phyloP scores from a whole-genome alignment of 768 basidiomycete genomes.

The Tulasnella sp. region DNA sequence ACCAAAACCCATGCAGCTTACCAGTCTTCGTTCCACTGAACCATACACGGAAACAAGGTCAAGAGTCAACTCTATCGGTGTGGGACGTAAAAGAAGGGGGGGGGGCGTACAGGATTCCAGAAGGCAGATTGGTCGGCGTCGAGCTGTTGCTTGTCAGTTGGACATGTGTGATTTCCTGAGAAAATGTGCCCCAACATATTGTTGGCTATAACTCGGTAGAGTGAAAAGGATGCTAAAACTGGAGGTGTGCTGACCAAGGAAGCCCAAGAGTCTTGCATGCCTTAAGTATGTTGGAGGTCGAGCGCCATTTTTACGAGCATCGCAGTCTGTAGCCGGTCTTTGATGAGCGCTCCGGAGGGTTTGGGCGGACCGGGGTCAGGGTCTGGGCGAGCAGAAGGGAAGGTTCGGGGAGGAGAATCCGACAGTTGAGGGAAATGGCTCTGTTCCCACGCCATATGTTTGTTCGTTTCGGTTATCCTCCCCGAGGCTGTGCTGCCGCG shows the following conservation, averaged over 20 bases:
- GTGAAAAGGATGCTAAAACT: not conserved
- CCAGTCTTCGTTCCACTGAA: not conserved
- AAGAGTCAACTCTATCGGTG: not conserved
- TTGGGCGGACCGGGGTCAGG: not conserved
- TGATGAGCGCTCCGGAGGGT: not conserved
- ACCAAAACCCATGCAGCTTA: not conserved
- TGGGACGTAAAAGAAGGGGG: not conserved
- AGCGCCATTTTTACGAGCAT: not conserved
- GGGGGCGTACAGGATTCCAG: not conserved
- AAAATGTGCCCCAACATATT: not conserved
- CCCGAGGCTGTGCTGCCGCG: not conserved
- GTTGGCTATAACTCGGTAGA: not conserved
- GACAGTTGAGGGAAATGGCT: not conserved
- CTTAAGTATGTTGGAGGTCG: not conserved
- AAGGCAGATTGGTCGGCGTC: not conserved
- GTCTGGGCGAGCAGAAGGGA: not conserved
- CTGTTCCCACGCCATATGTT: not conserved
- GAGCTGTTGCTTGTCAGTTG: not conserved
- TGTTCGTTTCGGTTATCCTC: conserved; percentile 9
- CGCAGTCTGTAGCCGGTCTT: not conserved
- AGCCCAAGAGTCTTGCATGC: not conserved
- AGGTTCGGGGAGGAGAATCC: not conserved
- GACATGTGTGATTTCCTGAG: not conserved
- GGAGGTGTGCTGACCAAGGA: not conserved
- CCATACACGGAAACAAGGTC: not conserved